Percentiles rank a stretch among this genome's conserved stretches.
phyloP scores from a whole-genome alignment of 352 stramenopile species.

The Thalassiosira tumida region DNA sequence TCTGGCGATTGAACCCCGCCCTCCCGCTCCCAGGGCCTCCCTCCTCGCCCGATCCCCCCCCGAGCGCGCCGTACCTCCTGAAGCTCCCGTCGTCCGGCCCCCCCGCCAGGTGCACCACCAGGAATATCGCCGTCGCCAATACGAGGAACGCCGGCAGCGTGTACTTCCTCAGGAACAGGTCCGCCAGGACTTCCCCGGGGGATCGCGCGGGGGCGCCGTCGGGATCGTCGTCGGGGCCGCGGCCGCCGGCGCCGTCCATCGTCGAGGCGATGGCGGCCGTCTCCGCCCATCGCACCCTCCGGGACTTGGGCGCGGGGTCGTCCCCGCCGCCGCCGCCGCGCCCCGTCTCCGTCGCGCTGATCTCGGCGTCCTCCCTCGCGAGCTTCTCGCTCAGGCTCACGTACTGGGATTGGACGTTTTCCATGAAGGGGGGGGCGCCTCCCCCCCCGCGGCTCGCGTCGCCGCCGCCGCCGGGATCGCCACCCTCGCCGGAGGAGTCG shows the following conservation, averaged over 20 bases:
- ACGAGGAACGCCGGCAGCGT: constrained; percentile 63
- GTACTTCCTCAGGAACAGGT: constrained; percentile 71
- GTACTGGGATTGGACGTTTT: constrained; percentile 61
- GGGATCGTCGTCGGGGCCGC: constrained; percentile 10
- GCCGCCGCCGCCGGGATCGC: background rate
- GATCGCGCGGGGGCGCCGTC: constrained; percentile 6
- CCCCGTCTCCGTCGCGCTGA: background rate
- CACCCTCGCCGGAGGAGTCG: too few species aligned
- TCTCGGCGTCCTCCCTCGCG: constrained; percentile 34
- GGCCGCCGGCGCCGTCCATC: constrained; percentile 47
- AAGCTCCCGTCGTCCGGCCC: constrained; percentile 13
- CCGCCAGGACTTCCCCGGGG: constrained; percentile 60
- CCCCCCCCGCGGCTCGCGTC: background rate
- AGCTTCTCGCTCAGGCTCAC: constrained; percentile 65
- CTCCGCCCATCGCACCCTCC: constrained; percentile 67
- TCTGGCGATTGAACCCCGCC: background rate
- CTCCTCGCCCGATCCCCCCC: background rate
- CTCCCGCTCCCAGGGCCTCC: background rate
- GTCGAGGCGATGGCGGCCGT: constrained; percentile 66
- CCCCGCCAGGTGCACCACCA: constrained; percentile 71
- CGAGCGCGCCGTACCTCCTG: background rate
- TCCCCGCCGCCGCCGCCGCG: background rate
- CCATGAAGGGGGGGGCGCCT: constrained; percentile 15
- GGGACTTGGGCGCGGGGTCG: background rate
- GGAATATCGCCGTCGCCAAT: constrained; percentile 61